These are phyloP conservation scores for Lactarius deliciosus DNA, from an alignment of 768 basidiomycete species.

Conservation along the genomic window DNA sequence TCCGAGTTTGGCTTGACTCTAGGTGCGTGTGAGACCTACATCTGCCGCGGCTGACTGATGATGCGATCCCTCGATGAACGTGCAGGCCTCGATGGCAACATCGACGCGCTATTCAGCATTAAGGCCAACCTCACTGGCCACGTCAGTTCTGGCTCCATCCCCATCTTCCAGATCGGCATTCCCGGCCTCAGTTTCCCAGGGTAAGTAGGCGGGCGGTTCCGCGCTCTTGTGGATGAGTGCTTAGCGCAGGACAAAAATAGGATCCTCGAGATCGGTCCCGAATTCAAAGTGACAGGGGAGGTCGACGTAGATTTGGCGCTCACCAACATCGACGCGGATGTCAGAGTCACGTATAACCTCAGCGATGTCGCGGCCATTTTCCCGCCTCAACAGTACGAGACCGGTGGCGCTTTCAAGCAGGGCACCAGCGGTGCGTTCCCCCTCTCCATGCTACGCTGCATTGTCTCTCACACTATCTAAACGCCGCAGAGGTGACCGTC, in stretches of 20 bases:
- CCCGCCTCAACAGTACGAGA: constrained; percentile 39
- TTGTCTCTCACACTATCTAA: constrained; percentile 33
- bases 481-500: constrained; percentile 38
- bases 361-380: constrained; percentile 45
- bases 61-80: neutral
- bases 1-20: constrained; percentile 12
- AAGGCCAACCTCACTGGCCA: neutral
- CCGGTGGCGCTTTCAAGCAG: constrained; percentile 36
- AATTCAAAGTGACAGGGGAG: constrained; percentile 44
- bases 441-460: no score
- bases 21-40: constrained; percentile 8
- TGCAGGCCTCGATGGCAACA: neutral
- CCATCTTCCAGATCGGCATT: constrained; percentile 39
- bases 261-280: constrained; percentile 49
- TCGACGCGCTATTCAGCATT: neutral
- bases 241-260: constrained; percentile 30
- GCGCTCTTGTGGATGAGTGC: no score
- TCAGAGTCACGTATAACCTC: constrained; percentile 47
- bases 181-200: constrained; percentile 40
- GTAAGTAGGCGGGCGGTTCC: constrained; percentile 10
- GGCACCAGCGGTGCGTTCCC: constrained; percentile 44
- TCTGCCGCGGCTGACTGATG: neutral
- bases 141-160: neutral
- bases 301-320: constrained; percentile 36
- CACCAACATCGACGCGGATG: constrained; percentile 39